phyloP scores from a whole-genome alignment of 2,329 filamentous ascomycete species.

The Cladosporium halotolerans region DNA sequence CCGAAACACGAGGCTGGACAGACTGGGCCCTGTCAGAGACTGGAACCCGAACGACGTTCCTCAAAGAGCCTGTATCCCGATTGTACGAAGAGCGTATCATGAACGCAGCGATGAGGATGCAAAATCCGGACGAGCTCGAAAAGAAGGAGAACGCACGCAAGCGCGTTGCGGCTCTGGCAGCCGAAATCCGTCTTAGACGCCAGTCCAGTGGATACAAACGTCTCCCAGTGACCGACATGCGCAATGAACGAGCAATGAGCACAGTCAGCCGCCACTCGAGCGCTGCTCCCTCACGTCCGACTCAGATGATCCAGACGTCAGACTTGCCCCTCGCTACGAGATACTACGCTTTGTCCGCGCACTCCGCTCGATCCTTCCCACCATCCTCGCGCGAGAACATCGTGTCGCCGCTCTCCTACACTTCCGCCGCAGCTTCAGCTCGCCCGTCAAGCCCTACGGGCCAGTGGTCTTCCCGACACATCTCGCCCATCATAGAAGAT shows the following conservation, averaged over 20 bases:
- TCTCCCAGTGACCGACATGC: constrained; percentile 34
- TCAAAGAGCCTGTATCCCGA: constrained; percentile 55
- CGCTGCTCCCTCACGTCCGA: not conserved
- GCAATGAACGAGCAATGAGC: constrained; percentile 33
- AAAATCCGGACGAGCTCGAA: constrained; percentile 32
- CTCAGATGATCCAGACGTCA: not conserved
- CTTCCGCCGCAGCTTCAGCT: not conserved
- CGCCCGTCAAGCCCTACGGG: constrained; percentile 15
- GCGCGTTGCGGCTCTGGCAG: constrained; percentile 37
- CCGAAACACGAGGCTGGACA: constrained; percentile 50
- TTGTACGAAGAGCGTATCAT: constrained; percentile 51
- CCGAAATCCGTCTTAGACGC: constrained; percentile 36
- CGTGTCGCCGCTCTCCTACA: not conserved
- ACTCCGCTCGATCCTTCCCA: not conserved
- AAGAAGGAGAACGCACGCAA: constrained; percentile 35
- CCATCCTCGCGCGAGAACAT: not conserved
- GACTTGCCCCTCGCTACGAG: not conserved
- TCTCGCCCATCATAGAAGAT: constrained; percentile 9
- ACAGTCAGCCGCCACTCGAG: constrained; percentile 20
- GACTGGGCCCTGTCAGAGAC: constrained; percentile 46
- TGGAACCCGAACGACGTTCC: constrained; percentile 49
- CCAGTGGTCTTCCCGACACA: constrained; percentile 11
- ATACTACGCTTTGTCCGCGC: not conserved
- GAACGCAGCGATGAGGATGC: constrained; percentile 21
- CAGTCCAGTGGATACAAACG: constrained; percentile 30